Conservation (phyloP, 805 yeast species). For the Candida jianshihensis region DNA sequence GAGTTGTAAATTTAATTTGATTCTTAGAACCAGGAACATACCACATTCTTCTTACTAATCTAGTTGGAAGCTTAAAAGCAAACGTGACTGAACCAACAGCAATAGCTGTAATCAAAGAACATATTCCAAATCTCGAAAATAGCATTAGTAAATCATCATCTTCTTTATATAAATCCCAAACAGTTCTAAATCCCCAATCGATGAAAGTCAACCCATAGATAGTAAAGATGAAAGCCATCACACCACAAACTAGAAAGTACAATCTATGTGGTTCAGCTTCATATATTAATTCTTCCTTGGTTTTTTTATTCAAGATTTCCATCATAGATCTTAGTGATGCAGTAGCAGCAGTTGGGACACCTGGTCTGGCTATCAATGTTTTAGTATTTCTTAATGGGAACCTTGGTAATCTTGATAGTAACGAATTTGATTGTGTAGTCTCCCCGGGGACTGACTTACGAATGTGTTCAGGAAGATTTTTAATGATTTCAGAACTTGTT, state of each 20-base stretch:
- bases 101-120: slow-evolving; percentile 35
- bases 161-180: slow-evolving; percentile 43
- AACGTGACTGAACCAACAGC: slow-evolving; percentile 23
- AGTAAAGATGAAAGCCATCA: slow-evolving; percentile 60
- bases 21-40: slow-evolving; percentile 54
- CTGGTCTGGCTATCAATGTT: slow-evolving; percentile 65
- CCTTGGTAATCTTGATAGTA: slow-evolving; percentile 55
- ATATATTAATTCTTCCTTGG: slow-evolving; percentile 66
- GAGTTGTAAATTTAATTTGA: slow-evolving; percentile 59
- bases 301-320: slow-evolving; percentile 44
- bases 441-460: slow-evolving; percentile 21
- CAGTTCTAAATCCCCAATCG: slow-evolving; percentile 48
- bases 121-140: slow-evolving; percentile 30
- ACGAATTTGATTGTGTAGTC: slow-evolving; percentile 30
- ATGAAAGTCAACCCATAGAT: slow-evolving; percentile 59
- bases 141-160: slow-evolving; percentile 37
- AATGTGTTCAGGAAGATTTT: slow-evolving; percentile 16
- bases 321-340: slow-evolving; percentile 50
- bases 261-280: slow-evolving; percentile 80
- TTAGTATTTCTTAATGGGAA: slow-evolving; percentile 67
- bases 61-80: slow-evolving; percentile 53
- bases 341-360: slow-evolving; percentile 59
- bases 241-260: slow-evolving; percentile 63
- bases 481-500: neutral
- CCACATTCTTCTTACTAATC: slow-evolving; percentile 71